Conservation (phyloP, 2,329 filamentous ascomycete species). For the Elsinoe perseae region DNA sequence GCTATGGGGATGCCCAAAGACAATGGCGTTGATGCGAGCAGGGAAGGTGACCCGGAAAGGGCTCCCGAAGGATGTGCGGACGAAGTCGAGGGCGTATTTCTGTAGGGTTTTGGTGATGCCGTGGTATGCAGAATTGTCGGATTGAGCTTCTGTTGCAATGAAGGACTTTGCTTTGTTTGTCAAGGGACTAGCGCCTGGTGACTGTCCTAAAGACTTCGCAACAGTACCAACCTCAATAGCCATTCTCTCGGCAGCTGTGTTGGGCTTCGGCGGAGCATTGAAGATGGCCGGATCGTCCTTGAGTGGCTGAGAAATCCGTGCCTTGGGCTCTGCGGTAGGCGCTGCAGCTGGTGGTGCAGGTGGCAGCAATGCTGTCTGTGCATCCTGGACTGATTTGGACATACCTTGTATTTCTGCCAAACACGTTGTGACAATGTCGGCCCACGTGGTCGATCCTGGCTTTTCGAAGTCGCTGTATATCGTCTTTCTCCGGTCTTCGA, state of each 20-base stretch:
- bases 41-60: slow-evolving; percentile 65
- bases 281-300: slow-evolving; percentile 41
- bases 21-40: slow-evolving; percentile 55
- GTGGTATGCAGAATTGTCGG: slow-evolving; percentile 40
- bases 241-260: slow-evolving; percentile 31
- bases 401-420: slow-evolving; percentile 62
- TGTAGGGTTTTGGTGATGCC: slow-evolving; percentile 42
- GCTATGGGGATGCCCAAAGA: slow-evolving; percentile 67
- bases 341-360: background rate
- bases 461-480: slow-evolving; percentile 86
- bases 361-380: slow-evolving; percentile 24
- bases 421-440: slow-evolving; percentile 64
- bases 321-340: background rate
- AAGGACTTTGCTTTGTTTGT: slow-evolving; percentile 31
- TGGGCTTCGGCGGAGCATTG: slow-evolving; percentile 27
- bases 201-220: slow-evolving; percentile 43
- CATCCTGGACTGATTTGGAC: slow-evolving; percentile 55
- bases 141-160: slow-evolving; percentile 24
- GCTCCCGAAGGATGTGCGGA: slow-evolving; percentile 51
- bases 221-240: slow-evolving; percentile 37
- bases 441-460: slow-evolving; percentile 68
- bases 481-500: slow-evolving; percentile 64
- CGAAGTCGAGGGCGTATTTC: slow-evolving; percentile 36
- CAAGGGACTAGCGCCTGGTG: slow-evolving; percentile 33
- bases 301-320: slow-evolving; percentile 31